Evolutionary conservation across 345 rosid species (phyloP).

Genomic region (Angophora floribunda): DNA sequence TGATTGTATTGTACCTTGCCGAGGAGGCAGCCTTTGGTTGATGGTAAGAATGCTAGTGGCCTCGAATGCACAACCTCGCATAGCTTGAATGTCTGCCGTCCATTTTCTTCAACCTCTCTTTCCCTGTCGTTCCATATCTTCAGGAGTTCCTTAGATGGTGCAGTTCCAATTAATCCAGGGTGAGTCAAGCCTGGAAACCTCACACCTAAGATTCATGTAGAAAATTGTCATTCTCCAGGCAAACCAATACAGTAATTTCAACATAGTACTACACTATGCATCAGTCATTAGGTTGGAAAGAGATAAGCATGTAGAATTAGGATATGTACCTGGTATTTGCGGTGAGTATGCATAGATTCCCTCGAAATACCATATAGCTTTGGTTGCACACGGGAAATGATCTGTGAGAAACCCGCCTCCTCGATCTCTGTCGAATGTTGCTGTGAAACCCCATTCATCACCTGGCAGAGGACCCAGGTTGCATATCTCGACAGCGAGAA

Average conservation of each 20-base stretch:
- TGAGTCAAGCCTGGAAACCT: slow-evolving; percentile 85
- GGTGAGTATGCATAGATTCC: slow-evolving; percentile 90
- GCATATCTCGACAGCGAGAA: slow-evolving; percentile 75
- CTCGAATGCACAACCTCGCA: slow-evolving; percentile 78
- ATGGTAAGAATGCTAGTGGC: slow-evolving; percentile 73
- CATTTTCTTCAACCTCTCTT: slow-evolving; percentile 61
- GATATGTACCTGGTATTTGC: slow-evolving; percentile 56
- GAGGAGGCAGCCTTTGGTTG: slow-evolving; percentile 60
- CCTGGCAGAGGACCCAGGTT: slow-evolving; percentile 84
- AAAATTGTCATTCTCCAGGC: neutral
- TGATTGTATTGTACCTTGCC: slow-evolving; percentile 32
- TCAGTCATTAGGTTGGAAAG: too few species aligned
- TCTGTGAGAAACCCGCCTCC: slow-evolving; percentile 91
- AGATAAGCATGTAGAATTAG: neutral
- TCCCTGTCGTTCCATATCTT: slow-evolving; percentile 81
- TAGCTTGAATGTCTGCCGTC: slow-evolving; percentile 28
- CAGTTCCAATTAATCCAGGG: slow-evolving; percentile 83
- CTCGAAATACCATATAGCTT: slow-evolving; percentile 94
- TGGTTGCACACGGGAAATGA: slow-evolving; percentile 82
- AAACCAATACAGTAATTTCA: neutral
- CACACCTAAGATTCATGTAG: slow-evolving; percentile 37
- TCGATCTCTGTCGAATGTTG: slow-evolving; percentile 71
- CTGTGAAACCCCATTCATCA: slow-evolving; percentile 90
- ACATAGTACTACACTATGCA: neutral
- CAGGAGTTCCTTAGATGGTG: slow-evolving; percentile 77